Evolutionary conservation across 2,329 filamentous ascomycete genomes (phyloP), one percentile per base, ranked within the genome.

Genomic region (Paecilomyces sp.): DNA sequence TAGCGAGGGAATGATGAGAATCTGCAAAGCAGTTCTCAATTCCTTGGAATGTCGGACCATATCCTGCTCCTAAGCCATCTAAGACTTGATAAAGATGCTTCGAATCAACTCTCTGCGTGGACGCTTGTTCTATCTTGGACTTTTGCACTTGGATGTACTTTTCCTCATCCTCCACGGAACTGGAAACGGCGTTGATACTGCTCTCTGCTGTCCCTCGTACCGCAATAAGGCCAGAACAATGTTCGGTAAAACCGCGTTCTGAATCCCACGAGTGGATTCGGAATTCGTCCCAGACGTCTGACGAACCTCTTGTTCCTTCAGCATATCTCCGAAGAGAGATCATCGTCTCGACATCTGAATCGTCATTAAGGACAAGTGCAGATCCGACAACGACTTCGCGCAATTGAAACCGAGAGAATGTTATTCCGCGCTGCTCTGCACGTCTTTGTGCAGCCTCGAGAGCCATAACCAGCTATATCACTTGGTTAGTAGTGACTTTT

Each of bases 41-140:
- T 3, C 81, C 79, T 65, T 82, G 81, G 71, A 85, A 85, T 0
- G 75, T 75, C 1, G 77, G 69, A 0, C 82, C 83, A 62, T 85
- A 85, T 1, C 73, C 70, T 0, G 81, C 80, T 0, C 82, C 82
- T 18, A 79, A 68, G 4, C 77, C 72, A 0, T 74, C 66, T 8
- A 85, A 74, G 13, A 69, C 65, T 1, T 80, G 71, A 58, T 85
- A 85, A 64, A 85, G 73, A 33, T 71, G 66, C 4, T 67, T 59
- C 33, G 70, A 62, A 11, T 73, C 65, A 15, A 80, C 67, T 8
- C 31, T 33, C 11, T 68, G 62, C 47, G 52, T 47, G 65, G 55
- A 69, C 57, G 54, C n/a, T 55, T 55, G 28, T 61, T 64, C 56
- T 61, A 60, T n/a, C 58, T 66, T 36, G 8, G 18, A 47, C 2